Evolutionary conservation across 2,329 filamentous ascomycete species (phyloP), one percentile per base, ranked within the genome.

Genomic region (Ceratocystis papillata): DNA sequence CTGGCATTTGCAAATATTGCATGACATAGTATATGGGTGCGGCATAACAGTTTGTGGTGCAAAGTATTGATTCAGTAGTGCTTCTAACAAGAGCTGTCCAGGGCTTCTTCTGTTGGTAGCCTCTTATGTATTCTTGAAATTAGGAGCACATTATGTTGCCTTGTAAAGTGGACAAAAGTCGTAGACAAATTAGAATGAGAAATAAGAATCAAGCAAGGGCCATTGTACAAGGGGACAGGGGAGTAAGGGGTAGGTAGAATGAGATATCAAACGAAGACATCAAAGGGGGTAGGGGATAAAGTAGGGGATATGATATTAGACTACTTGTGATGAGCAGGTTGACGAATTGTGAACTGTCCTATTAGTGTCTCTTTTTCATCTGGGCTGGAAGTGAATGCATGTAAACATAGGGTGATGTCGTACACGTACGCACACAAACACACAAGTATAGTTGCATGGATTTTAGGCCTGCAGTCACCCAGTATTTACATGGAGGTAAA

Each of bases 121-220:
- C 15, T 57, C 53, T 30, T 57, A 4, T 15, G 37, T 41, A 41
- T 28, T 33, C 53, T 28, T 57, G n/a, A 33, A 57, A 57, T 57
- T 7, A n/a, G 25, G 25, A 57, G 28, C 6, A 57, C 12, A 17
- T 57, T 33, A 12, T 28, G 37, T 7, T 33, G 30, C 30, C 20
- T 7, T 55, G 2, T 8, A 55, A 28, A 28, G 50, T 28, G 53
- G 12, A 57, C 25, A 28, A 30, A 8, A 33, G 37, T 57, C 8
- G 5, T 57, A 15, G 22, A 25, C 10, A 33, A 33, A n/a, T 57
- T 30, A 57, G n/a, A 57, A 28, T 30, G 22, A 57, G 30, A 25
- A 57, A 57, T 57, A 57, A 57, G 53, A 57, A 57, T 57, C 22
- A 20, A 57, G 53, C 53, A 57, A 33, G 53, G 53, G 53, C 30